A percentile compares a stretch with the other conserved stretches of the same genome.
Evolutionary conservation across 2,329 filamentous ascomycete species (phyloP).

Genomic region (Colletotrichum lini): DNA sequence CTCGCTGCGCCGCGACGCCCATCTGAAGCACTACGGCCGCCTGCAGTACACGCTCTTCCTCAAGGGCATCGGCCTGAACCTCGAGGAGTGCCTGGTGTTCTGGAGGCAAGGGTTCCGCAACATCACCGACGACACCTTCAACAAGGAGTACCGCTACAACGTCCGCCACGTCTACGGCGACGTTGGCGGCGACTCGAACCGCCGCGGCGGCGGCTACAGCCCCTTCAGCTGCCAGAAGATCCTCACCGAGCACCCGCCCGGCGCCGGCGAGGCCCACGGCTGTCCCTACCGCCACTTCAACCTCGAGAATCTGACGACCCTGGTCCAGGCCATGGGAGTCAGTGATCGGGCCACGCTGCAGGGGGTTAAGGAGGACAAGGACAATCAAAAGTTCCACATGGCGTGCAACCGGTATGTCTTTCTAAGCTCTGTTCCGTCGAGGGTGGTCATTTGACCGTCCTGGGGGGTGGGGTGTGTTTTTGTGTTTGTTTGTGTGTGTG

Average conservation of each 20-base stretch:
- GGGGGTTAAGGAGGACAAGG: slow-evolving; percentile 89
- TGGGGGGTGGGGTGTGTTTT: not conserved
- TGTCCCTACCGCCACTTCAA: slow-evolving; percentile 96
- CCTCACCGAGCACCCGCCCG: slow-evolving; percentile 88
- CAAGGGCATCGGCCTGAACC: slow-evolving; percentile 90
- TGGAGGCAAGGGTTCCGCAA: slow-evolving; percentile 91
- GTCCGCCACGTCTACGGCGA: slow-evolving; percentile 96
- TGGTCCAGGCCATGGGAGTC: slow-evolving; percentile 86
- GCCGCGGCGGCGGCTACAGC: slow-evolving; percentile 88
- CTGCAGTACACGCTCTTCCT: slow-evolving; percentile 97
- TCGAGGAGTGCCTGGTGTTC: slow-evolving; percentile 94
- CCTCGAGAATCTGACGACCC: slow-evolving; percentile 83
- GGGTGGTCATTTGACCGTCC: slow-evolving; percentile 4
- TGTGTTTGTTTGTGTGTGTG: too few relatives aligned
- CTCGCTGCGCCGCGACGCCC: slow-evolving; percentile 86
- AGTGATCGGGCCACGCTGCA: slow-evolving; percentile 83
- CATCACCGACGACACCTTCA: slow-evolving; percentile 93
- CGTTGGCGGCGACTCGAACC: slow-evolving; percentile 91
- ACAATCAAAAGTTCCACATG: slow-evolving; percentile 90
- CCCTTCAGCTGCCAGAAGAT: slow-evolving; percentile 97
- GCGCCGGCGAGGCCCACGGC: slow-evolving; percentile 91
- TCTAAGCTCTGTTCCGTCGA: not conserved
- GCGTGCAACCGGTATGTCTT: slow-evolving; percentile 85
- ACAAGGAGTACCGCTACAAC: slow-evolving; percentile 98
- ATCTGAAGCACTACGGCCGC: slow-evolving; percentile 93